Conservation (phyloP, 2,329 filamentous ascomycete genomes). For the Endoconidiophora polonica region DNA sequence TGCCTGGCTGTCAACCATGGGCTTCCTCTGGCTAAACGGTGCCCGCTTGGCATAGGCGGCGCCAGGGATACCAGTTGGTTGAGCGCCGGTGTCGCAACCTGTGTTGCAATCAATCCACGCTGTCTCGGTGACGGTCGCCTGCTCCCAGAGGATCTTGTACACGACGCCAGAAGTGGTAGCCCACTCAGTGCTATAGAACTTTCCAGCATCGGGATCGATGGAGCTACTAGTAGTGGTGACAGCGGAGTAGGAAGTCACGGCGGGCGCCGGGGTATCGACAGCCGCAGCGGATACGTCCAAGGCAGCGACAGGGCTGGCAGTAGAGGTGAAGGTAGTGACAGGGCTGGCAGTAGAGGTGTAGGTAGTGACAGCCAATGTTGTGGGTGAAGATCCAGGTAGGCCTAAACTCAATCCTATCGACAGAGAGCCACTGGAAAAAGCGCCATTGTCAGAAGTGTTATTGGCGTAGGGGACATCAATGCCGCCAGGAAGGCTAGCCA, state of each 20-base stretch:
- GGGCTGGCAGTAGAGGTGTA: not conserved
- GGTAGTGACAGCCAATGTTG: not conserved
- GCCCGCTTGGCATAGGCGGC: conserved; percentile 17
- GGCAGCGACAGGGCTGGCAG: conserved; percentile 8
- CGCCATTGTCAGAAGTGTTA: conserved; percentile 11
- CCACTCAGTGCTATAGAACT: conserved; percentile 32
- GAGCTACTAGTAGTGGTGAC: conserved; percentile 15
- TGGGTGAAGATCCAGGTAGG: not conserved
- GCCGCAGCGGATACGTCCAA: not conserved
- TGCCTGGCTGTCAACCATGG: conserved; percentile 10
- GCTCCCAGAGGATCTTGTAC: conserved; percentile 39
- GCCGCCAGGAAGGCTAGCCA: conserved; percentile 49
- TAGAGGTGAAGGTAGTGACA: conserved; percentile 6
- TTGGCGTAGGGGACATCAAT: conserved; percentile 26
- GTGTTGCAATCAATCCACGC: conserved; percentile 25
- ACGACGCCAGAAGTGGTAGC: conserved; percentile 33
- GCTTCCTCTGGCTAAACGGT: conserved; percentile 26
- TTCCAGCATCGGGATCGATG: conserved; percentile 21
- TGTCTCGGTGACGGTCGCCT: conserved; percentile 37
- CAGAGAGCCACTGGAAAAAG: not conserved
- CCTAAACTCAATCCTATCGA: no score
- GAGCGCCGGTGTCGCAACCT: conserved; percentile 20
- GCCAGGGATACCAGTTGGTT: no score
- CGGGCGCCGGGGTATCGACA: not conserved
- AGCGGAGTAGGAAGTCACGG: conserved; percentile 11